phyloP scores from a whole-genome alignment of 2,329 filamentous ascomycete species.

The Cercospora brassicicola region DNA sequence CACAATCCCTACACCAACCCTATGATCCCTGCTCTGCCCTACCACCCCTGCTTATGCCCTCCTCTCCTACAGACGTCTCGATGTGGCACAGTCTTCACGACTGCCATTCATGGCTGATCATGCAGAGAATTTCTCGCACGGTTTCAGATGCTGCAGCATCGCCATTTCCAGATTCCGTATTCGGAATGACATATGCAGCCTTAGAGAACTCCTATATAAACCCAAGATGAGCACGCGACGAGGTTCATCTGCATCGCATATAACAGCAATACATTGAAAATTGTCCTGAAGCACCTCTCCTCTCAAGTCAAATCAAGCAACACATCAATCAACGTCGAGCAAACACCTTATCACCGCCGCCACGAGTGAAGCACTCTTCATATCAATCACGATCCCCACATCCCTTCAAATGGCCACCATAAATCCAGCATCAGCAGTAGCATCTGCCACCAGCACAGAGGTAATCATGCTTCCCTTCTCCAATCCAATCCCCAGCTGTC shows the following conservation, averaged over 20 bases:
- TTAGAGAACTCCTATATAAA: neutral
- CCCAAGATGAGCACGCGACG: neutral
- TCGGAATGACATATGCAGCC: neutral
- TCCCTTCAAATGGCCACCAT: conserved; percentile 4
- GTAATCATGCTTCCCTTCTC: neutral
- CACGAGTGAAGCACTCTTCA: conserved; percentile 1
- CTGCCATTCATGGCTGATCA: neutral
- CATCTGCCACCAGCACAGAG: conserved; percentile 9
- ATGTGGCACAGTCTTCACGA: neutral
- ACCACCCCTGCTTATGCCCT: conserved; percentile 3
- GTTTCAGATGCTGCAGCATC: neutral
- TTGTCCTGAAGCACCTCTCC: neutral
- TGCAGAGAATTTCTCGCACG: conserved; percentile 7
- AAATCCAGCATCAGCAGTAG: neutral
- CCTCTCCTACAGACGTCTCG: neutral
- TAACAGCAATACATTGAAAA: conserved; percentile 3
- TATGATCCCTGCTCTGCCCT: conserved; percentile 6
- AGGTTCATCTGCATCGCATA: neutral
- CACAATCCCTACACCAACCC: conserved; percentile 4
- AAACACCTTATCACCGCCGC: neutral
- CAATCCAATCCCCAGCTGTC: no score
- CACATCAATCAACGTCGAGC: neutral
- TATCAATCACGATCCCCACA: neutral
- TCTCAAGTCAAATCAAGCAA: neutral
- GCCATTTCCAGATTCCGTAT: neutral